These are phyloP conservation scores for Boletellus sp. DNA, from an alignment of 768 basidiomycete species.

Conservation along the genomic window DNA sequence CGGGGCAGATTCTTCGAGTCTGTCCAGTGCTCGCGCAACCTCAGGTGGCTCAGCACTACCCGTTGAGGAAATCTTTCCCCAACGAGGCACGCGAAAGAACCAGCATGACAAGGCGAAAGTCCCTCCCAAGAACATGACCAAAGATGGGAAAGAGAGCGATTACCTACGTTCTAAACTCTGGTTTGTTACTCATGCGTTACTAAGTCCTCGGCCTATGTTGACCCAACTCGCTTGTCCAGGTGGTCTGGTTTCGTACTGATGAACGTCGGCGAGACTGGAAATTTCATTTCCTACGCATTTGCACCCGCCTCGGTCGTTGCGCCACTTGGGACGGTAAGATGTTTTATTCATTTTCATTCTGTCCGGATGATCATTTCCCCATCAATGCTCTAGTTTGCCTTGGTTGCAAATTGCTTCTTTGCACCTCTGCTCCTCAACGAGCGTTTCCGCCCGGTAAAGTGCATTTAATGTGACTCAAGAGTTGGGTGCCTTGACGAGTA, in stretches of 20 bases:
- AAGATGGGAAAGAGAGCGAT: constrained; percentile 54
- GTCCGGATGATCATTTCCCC: background rate
- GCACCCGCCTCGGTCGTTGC: constrained; percentile 93
- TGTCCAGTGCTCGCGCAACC: background rate
- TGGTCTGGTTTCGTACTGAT: constrained; percentile 87
- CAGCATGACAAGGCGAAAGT: constrained; percentile 5
- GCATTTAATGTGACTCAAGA: constrained; percentile 5
- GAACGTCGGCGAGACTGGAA: constrained; percentile 87
- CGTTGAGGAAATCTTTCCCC: constrained; percentile 40
- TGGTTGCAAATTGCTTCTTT: constrained; percentile 94
- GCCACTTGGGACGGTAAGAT: constrained; percentile 85
- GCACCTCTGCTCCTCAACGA: constrained; percentile 84
- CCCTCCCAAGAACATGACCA: constrained; percentile 19
- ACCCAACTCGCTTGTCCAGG: constrained; percentile 41
- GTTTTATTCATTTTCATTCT: background rate
- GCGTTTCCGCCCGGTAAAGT: constrained; percentile 68
- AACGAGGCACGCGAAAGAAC: constrained; percentile 2
- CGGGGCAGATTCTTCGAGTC: constrained; percentile 8
- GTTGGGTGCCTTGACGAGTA: constrained; percentile 13
- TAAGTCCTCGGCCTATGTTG: background rate
- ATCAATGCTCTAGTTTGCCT: constrained; percentile 57
- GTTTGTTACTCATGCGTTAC: constrained; percentile 37
- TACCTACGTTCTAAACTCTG: constrained; percentile 86
- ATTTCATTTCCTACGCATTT: constrained; percentile 88
- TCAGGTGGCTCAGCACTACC: constrained; percentile 23